A percentile compares a stretch with the other conserved stretches of the same genome.
Conservation (phyloP, 2,329 filamentous ascomycete genomes). For the Cordyceps pruinosa region DNA sequence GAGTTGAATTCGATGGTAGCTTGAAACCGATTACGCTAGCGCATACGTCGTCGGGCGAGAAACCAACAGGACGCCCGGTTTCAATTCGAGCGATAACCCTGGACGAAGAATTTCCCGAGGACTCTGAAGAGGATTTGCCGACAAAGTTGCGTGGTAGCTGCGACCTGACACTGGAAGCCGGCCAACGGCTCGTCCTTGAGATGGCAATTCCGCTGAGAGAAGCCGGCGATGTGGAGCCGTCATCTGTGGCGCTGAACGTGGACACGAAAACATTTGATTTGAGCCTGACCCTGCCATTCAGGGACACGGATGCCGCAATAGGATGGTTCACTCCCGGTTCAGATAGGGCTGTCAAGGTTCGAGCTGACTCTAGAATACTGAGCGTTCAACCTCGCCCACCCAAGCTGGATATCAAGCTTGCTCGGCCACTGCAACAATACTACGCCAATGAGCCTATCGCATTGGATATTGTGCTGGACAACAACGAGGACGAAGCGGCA, state of each 20-base stretch:
- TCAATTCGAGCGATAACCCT: slow-evolving; percentile 24
- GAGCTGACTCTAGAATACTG: slow-evolving; percentile 48
- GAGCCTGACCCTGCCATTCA: slow-evolving; percentile 54
- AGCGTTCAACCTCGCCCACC: slow-evolving; percentile 82
- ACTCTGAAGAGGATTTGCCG: slow-evolving; percentile 23
- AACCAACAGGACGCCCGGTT: slow-evolving; percentile 17
- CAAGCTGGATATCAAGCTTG: slow-evolving; percentile 71
- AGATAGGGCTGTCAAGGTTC: slow-evolving; percentile 39
- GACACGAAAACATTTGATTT: slow-evolving; percentile 60
- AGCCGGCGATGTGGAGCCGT: slow-evolving; percentile 66
- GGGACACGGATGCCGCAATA: slow-evolving; percentile 32
- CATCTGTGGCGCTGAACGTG: slow-evolving; percentile 57
- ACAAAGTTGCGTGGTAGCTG: slow-evolving; percentile 45
- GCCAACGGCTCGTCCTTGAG: slow-evolving; percentile 62
- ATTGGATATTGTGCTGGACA: slow-evolving; percentile 63
- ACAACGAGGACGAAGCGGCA: slow-evolving; percentile 76
- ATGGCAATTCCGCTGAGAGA: slow-evolving; percentile 71
- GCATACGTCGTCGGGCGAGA: slow-evolving; percentile 27
- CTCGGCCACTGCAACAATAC: slow-evolving; percentile 60
- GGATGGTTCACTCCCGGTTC: slow-evolving; percentile 45
- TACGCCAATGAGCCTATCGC: slow-evolving; percentile 76
- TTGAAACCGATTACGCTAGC: slow-evolving; percentile 48
- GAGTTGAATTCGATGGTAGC: slow-evolving; percentile 50
- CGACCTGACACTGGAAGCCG: slow-evolving; percentile 60
- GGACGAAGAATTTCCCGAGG: slow-evolving; percentile 23